These are phyloP conservation scores for Agrocybe praecox DNA, from an alignment of 768 basidiomycete genomes.

Conservation along the genomic window DNA sequence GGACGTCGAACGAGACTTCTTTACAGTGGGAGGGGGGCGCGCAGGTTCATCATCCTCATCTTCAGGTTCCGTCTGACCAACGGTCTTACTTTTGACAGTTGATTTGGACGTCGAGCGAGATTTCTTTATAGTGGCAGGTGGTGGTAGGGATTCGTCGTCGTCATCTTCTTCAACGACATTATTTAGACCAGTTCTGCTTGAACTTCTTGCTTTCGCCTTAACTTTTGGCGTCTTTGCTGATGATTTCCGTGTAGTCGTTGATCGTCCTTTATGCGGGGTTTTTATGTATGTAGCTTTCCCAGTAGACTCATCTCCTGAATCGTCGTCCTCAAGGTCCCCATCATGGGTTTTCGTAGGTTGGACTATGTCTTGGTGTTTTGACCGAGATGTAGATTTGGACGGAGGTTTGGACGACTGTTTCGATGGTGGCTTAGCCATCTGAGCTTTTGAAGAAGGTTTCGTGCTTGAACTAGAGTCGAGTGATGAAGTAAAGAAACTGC, in stretches of 20 bases:
- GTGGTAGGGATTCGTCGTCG: too few species aligned
- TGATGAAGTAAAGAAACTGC: constrained; percentile 41
- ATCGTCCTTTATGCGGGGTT: constrained; percentile 23
- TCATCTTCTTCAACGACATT: constrained; percentile 26
- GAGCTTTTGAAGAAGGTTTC: constrained; percentile 28
- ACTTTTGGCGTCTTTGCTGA: constrained; percentile 22
- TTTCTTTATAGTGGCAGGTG: constrained; percentile 16
- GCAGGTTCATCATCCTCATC: constrained; percentile 19
- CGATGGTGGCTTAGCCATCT: constrained; percentile 29
- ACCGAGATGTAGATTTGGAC: constrained; percentile 30
- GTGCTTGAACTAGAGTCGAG: constrained; percentile 13
- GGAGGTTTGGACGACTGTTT: constrained; percentile 31
- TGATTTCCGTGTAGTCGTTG: constrained; percentile 20
- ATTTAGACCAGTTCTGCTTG: constrained; percentile 22
- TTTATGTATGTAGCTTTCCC: constrained; percentile 17
- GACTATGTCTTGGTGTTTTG: constrained; percentile 35
- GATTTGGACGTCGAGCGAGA: constrained; percentile 26
- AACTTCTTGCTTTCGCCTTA: constrained; percentile 18
- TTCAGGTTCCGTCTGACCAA: constrained; percentile 7
- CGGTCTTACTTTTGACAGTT: constrained; percentile 11
- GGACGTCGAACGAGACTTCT: constrained; percentile 26
- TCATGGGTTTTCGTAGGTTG: constrained; percentile 44
- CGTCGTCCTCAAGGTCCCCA: constrained; percentile 32
- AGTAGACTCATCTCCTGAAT: constrained; percentile 12
- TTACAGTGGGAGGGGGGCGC: constrained; percentile 7